Evolutionary conservation across 164 flowering plant species (phyloP), one percentile per base, ranked within the genome.

Genomic region (Tinospora cordifolia): DNA sequence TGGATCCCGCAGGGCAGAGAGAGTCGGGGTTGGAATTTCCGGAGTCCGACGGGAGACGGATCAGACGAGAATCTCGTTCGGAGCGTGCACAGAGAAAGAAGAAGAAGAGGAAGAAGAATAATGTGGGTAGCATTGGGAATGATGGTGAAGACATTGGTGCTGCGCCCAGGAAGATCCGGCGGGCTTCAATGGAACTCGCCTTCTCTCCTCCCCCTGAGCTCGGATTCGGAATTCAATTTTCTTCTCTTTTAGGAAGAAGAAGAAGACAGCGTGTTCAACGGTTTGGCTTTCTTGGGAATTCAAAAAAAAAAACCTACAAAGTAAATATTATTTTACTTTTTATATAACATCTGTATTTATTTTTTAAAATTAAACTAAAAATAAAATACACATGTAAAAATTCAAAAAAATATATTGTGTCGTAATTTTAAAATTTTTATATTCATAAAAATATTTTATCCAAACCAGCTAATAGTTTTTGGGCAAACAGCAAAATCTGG

Each of bases 31-130:
- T n/a, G n/a, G n/a, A 40, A 25, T 10, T 63, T 8, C 72, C 80
- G 59, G 72, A 9, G 57, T 51, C 21, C 22, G 59, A 51, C 0
- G 80, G 78, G 30, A 74, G 62, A 11, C 70, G 75, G 64, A 77
- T 67, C 15, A 30, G 39, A 3, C 62, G 44, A 3, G 14, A 15
- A 30, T 38, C 71, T 14, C 38, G 24, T 47, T 74, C 69, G 7
- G 74, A 68, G 8, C 51, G 27, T 21, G 58, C 70, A 15, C 25
- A 11, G 8, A 76, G 66, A 58, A 69, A 12, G 67, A 70, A 40
- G 3, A 41, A 34, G 63, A 49, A 21, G 36, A 44, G 19, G 9
- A n/a, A 26, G n/a, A 17, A 14, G 15, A 3, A 15, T 6, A 17
- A n/a, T n/a, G n/a, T n/a, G n/a, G n/a, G n/a, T n/a, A n/a, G n/a